These are phyloP conservation scores for Cantharellus anzutake DNA, from an alignment of 768 basidiomycete genomes.

Conservation along the genomic window DNA sequence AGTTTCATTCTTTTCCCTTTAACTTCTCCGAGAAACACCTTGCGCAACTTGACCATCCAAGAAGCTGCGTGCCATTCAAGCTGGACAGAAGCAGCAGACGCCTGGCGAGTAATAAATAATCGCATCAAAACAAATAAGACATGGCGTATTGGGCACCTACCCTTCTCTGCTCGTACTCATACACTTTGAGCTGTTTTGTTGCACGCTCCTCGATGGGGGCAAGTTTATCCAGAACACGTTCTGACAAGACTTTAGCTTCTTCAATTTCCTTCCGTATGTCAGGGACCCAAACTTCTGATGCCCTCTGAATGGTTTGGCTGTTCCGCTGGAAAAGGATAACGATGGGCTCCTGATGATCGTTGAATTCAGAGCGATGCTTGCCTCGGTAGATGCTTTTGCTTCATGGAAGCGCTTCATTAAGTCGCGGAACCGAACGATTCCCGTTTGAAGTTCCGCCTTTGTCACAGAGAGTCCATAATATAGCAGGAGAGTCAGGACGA, in stretches of 20 bases:
- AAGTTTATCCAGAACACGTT: neutral
- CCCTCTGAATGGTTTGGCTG: neutral
- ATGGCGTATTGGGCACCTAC: neutral
- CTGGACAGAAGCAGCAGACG: neutral
- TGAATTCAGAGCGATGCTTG: neutral
- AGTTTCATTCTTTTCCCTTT: neutral
- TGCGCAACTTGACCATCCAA: neutral
- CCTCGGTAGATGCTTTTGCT: neutral
- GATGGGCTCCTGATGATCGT: neutral
- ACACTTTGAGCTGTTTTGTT: neutral
- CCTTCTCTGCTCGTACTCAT: neutral
- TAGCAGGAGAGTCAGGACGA: too few species aligned
- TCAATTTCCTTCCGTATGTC: neutral
- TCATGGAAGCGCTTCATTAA: neutral
- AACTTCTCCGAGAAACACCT: neutral
- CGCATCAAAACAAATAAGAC: neutral
- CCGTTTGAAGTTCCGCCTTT: neutral
- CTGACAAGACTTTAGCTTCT: neutral
- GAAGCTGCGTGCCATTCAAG: neutral
- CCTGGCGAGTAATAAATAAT: neutral
- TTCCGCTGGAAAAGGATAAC: neutral
- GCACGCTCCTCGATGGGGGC: neutral
- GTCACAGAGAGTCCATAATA: too few species aligned
- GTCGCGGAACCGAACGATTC: neutral
- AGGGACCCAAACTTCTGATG: neutral